These are phyloP conservation scores for Candida patagonica DNA, from an alignment of 805 yeast genomes.

Conservation along the genomic window DNA sequence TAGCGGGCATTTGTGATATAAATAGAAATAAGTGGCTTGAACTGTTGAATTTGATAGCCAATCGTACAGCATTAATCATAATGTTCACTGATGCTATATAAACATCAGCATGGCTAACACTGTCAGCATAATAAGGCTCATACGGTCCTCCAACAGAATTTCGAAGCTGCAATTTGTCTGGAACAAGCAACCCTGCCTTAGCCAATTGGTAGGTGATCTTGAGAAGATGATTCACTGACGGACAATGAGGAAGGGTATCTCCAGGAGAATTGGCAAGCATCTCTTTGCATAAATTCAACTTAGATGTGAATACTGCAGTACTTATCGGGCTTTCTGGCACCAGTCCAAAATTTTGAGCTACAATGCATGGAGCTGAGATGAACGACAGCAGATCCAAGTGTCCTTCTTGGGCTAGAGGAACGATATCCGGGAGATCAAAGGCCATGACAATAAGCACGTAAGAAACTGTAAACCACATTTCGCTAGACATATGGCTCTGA, in stretches of 20 bases:
- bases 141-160: not conserved
- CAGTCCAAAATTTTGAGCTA: conserved; percentile 4
- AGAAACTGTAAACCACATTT: conserved; percentile 9
- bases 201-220: not conserved
- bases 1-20: not conserved
- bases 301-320: not conserved
- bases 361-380: conserved; percentile 7
- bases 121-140: not conserved
- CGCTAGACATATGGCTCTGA: conserved; percentile 1
- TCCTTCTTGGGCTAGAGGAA: not conserved
- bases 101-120: not conserved
- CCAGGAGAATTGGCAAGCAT: not conserved
- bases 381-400: conserved; percentile 8
- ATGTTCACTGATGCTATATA: not conserved
- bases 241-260: no score
- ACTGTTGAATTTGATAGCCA: not conserved
- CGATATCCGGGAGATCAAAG: conserved; percentile 11
- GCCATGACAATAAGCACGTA: conserved; percentile 15
- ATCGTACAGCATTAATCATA: not conserved
- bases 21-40: not conserved
- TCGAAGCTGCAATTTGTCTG: not conserved
- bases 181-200: not conserved
- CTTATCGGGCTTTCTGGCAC: not conserved
- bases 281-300: not conserved
- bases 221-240: not conserved